Percentiles rank a stretch among this genome's conserved stretches.
These are phyloP conservation scores for Russula dissimulans DNA, from an alignment of 768 basidiomycete species.

Conservation along the genomic window DNA sequence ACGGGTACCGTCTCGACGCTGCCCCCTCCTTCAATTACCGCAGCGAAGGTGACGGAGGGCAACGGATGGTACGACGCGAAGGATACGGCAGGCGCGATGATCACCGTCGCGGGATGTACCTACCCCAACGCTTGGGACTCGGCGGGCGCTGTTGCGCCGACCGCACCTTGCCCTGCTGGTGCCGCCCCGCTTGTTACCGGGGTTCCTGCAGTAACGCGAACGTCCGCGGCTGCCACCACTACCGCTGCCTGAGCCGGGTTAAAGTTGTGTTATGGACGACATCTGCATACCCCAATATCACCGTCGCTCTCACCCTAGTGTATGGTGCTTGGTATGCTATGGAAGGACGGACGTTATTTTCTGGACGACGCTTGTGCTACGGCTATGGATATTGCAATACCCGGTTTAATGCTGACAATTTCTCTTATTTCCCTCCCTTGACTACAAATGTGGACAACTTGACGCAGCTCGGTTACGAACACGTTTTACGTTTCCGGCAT, in stretches of 20 bases:
- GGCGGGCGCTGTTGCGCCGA: constrained; percentile 14
- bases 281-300: not conserved
- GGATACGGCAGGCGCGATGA: constrained; percentile 46
- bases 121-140: constrained; percentile 51
- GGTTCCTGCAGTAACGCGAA: not conserved
- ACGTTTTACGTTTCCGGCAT: constrained; percentile 9
- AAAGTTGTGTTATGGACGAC: not conserved
- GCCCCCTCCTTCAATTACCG: constrained; percentile 44
- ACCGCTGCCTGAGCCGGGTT: not conserved
- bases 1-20: constrained; percentile 51
- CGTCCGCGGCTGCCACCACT: not conserved
- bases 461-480: constrained; percentile 10
- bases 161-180: constrained; percentile 11
- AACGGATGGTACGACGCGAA: constrained; percentile 51
- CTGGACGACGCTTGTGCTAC: not conserved
- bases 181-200: not conserved
- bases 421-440: not conserved
- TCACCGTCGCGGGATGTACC: constrained; percentile 50
- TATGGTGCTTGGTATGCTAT: not conserved
- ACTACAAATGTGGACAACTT: not conserved
- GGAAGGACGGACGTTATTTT: not conserved
- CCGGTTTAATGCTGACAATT: no score
- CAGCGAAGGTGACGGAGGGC: constrained; percentile 27
- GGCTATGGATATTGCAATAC: not conserved
- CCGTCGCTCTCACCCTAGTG: not conserved